A percentile compares a stretch with the other conserved stretches of the same genome.
phyloP scores from a whole-genome alignment of 768 basidiomycete genomes.

The Leucocoprinus leucothites region DNA sequence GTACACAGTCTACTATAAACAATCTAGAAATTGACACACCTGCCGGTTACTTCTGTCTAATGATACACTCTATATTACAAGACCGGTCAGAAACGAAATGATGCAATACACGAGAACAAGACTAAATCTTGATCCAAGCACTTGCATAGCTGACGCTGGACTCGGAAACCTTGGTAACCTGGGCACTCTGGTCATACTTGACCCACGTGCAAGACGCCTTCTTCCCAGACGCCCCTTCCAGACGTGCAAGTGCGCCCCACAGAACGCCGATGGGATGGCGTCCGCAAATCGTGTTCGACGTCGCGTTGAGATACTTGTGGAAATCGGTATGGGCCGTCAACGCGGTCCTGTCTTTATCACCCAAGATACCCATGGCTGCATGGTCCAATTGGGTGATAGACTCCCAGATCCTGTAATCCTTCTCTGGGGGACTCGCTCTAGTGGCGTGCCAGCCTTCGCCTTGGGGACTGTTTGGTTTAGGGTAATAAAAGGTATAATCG shows the following conservation, averaged over 20 bases:
- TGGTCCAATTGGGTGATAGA: constrained; percentile 85
- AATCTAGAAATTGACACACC: not conserved
- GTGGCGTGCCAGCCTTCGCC: constrained; percentile 50
- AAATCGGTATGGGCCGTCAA: constrained; percentile 60
- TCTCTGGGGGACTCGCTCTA: constrained; percentile 34
- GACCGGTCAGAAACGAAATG: not conserved
- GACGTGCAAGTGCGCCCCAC: constrained; percentile 64
- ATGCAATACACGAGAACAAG: no score
- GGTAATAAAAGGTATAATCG: constrained; percentile 85
- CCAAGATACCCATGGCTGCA: constrained; percentile 77
- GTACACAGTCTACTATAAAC: constrained; percentile 35
- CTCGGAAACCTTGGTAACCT: constrained; percentile 62
- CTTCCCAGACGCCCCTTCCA: constrained; percentile 42
- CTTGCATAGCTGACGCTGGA: constrained; percentile 98
- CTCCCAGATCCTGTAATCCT: constrained; percentile 67
- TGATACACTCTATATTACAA: constrained; percentile 3
- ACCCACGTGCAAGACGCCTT: constrained; percentile 70
- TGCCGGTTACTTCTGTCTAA: not conserved
- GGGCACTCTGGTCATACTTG: constrained; percentile 89
- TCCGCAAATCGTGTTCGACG: constrained; percentile 96
- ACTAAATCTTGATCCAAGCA: constrained; percentile 67
- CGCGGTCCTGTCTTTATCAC: constrained; percentile 48
- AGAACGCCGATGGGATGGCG: constrained; percentile 94
- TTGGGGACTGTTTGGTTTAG: constrained; percentile 43
- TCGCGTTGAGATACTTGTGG: constrained; percentile 61